Base-by-base conservation (phyloP, 1,284 basidiomycete species). In the Porodaedalea pini region DNA sequence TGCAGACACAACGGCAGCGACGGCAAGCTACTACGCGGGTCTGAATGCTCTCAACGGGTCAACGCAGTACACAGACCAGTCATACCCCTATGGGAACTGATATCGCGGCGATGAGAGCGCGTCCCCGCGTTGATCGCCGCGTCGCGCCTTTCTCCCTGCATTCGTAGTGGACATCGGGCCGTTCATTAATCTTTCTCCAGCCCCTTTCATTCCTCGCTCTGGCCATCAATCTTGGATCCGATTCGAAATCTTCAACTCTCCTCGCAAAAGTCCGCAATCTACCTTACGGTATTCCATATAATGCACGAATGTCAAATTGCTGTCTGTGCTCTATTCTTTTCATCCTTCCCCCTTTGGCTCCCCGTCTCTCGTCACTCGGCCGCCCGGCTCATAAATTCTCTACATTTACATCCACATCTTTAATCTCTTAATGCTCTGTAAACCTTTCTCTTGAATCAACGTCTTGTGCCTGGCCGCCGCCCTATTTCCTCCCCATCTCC, bases 381-480 rank as follows among this genome's bases (percentile, higher is more conserved):
- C 29, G 39, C 6, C 41, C 29, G 17, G 31, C 19, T 34, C 31
- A 41, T 44, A 34, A 54, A n/a, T 44, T 29, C 11, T 23, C 21
- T 53, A 43, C 36, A 13, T 11, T 53, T 21, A 48, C 19, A 41
- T 47, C 34, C 39, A 23, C 54, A 19, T 51, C 27, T 11, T 11
- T 37, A 23, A 37, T 27, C 40, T 39, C 23, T 40, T 39, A 31
- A n/a, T 25, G 29, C 27, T 31, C 15, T 52, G 13, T 31, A 45
- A 17, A 47, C 25, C 23, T 39, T 23, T 52, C 36, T 49, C 23
- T 56, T 27, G 36, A 37, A 47, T 56, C 27, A 32, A 36, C 45
- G 29, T 56, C 34, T 29, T 49, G 45, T 45, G 52, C 52, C 52
- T 54, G 52, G 52, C 41, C 19, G 52, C 51, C 51, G 45, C 21